Evolutionary conservation across 805 yeast genomes (phyloP), one percentile per base, ranked within the genome.

Genomic region (Blastobotrys parvus): DNA sequence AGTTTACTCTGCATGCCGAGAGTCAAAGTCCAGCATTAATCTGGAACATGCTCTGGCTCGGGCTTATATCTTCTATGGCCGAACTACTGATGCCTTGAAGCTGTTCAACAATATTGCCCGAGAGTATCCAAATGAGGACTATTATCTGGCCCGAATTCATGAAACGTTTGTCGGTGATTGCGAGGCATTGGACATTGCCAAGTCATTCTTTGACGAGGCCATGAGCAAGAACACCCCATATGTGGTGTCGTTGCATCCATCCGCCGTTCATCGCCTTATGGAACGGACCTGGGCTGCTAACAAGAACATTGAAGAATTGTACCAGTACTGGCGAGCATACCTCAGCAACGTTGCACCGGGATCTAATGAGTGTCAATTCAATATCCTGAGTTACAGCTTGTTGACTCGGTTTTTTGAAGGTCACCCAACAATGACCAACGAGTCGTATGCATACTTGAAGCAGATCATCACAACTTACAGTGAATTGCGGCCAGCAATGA

Each of bases 131-230:
- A 76, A 75, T 37, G 64, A 60, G 34, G 49, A 46, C 15, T 34
- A 37, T 35, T 43, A 45, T 39, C 64, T 68, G 54, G 70, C 82
- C 27, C 84, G 81, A 62, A 80, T 85, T 38, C 94, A 85, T 65
- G 69, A 83, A 47, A 71, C 81, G 2, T 85, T 85, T 54, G 80
- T 85, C 57, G 92, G 94, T 36, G 77, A 75, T 51, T 81, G 87
- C 60, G 76, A 75, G 56, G 88, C 85, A 57, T 69, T 82, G 43
- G 68, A 68, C 34, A 79, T 85, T 37, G 85, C 94, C 3, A 77
- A 75, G 56, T 74, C 77, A 33, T 85, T 85, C 55, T 84, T 81
- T 60, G 79, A 78, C 52, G 82, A 80, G 59, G 90, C 86, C 3
- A 68, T 83, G 40, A 69, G 72, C 48, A 73, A 71, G 52, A 78